Base-by-base conservation (phyloP, 441 rosid species). In the Isatis lusitanica region DNA sequence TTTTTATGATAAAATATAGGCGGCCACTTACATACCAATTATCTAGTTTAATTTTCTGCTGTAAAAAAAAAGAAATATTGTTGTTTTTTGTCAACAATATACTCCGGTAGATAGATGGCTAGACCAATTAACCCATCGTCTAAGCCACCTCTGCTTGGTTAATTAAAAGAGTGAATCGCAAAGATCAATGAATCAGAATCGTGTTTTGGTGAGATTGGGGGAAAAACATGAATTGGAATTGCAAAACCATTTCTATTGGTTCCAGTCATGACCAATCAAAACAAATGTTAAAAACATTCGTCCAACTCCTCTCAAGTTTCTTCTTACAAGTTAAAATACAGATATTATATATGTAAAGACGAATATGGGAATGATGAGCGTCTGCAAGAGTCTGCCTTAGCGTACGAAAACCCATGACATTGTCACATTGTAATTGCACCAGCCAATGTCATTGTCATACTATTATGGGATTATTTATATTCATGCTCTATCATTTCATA, bases 381-480 rank as follows among this genome's bases (percentile, higher is more conserved):
- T 59, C 56, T 67, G 77, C 73, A 66, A 71, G 62, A 70, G n/a
- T 26, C 76, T 77, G 76, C 68, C 44, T 43, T 46, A 9, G 62
- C 48, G 77, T 72, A 71, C 77, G 48, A 77, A 78, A 73, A 53
- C 81, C 81, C 81, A 78, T 78, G 73, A 73, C 81, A 55, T 12
- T 78, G 77, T 78, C 81, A 78, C 77, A 78, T 78, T 78, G 71
- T 42, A 78, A 67, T 53, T 67, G 77, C 74, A 61, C 33, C 63
- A 43, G 53, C 55, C 70, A 61, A 68, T 66, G 61, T 53, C 66
- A 66, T 66, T 71, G 40, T 53, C 59, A 60, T 60, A 63, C 16
- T 55, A 3, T 7, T 57, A 15, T 21, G 24, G 24, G 24, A 21
- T 53, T 55, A 28, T 53, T 12, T 28, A 9, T 17, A 30, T 35